A percentile compares a stretch with the other conserved stretches of the same genome.
These are phyloP conservation scores for Colletotrichum sp. DNA, from an alignment of 2,329 filamentous ascomycete genomes.

Conservation along the genomic window DNA sequence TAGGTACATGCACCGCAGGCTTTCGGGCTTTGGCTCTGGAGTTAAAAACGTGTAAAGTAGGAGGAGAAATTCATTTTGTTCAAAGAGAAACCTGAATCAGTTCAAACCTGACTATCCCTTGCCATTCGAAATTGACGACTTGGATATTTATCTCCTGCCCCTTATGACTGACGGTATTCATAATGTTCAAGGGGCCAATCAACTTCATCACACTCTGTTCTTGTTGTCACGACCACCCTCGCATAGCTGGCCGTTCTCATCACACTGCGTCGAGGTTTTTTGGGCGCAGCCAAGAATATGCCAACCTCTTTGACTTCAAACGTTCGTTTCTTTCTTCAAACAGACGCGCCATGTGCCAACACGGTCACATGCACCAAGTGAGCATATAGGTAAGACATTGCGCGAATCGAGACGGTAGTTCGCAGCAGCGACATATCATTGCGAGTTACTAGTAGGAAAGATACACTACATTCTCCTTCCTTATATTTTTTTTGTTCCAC, in stretches of 20 bases:
- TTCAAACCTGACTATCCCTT: neutral
- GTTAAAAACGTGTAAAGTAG: constrained; percentile 22
- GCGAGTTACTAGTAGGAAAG: neutral
- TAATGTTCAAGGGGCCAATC: neutral
- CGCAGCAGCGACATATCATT: neutral
- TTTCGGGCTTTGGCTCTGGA: constrained; percentile 20
- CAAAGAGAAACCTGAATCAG: neutral
- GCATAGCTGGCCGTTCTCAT: neutral
- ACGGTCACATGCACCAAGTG: neutral
- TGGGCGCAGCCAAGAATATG: neutral
- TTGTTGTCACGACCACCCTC: neutral
- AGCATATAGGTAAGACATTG: neutral
- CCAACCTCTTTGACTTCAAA: neutral
- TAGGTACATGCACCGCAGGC: constrained; percentile 12
- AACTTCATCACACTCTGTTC: neutral
- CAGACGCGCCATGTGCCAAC: neutral
- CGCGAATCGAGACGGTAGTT: neutral
- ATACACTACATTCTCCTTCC: neutral
- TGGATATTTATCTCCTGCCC: neutral
- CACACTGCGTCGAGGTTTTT: neutral
- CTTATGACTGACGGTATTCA: neutral
- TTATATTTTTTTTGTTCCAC: neutral
- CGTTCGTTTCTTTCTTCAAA: neutral
- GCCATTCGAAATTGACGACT: neutral
- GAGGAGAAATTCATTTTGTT: constrained; percentile 20